Evolutionary conservation across 2,329 filamentous ascomycete genomes (phyloP), one percentile per base, ranked within the genome.

Genomic region (Pseudogymnoascus sp.): DNA sequence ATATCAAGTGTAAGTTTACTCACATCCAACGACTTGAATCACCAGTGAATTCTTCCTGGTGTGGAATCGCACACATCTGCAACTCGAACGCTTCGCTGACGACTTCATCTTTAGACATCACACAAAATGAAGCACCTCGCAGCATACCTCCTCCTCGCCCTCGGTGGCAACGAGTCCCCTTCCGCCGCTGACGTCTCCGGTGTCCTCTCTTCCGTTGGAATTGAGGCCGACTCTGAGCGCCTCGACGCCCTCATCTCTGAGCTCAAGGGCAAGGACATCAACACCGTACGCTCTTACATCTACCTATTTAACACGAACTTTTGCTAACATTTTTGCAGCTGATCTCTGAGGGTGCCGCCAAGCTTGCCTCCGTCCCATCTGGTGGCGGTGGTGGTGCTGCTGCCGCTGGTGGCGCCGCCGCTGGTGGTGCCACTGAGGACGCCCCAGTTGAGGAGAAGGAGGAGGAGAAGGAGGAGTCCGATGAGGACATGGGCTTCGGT

Each of bases 91-190:
- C 28, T 31, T 56, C 26, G 28, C 26, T 56, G 50, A 56, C 50
- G 28, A 31, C 26, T 33, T 56, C 26, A 56, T 31, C 50, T 56
- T 8, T 22, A 62, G 50, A 72, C 76, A 79, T 76, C 74, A 69
- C 72, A 74, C 79, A 96, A 88, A 91, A 98, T 99, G 95, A 98
- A 99, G 93, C 89, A 98, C 84, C 89, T 99, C 84, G 95, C 95
- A 79, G 93, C 95, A 79, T 98, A 96, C 88, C 92, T 99, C 77
- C 93, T 99, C 78, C 91, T 98, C 80, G 82, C 83, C 83, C 89
- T 98, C 73, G 93, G 86, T 79, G 95, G 95, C 82, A 98, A 97
- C 87, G 79, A 85, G 83, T 87, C 87, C 69, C 95, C 95, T 74
- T 92, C 90, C 70, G 91, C 90, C 74, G 79, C 80, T 71, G 93